Evolutionary conservation across 352 stramenopile species (phyloP), one percentile per base, ranked within the genome.

Genomic region (Pythium oligandrum): DNA sequence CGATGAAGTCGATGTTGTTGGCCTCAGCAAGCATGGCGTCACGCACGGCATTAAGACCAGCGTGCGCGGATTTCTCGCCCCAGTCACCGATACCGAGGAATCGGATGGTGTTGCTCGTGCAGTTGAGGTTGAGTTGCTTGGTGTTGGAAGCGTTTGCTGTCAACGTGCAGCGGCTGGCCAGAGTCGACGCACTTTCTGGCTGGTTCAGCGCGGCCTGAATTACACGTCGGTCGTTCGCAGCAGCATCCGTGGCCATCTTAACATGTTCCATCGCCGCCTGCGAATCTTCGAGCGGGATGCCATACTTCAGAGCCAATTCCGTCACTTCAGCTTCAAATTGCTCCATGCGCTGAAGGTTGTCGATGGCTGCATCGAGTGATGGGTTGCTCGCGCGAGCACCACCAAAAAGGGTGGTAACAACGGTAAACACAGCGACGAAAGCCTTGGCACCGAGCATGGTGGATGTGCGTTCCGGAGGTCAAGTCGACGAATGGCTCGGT

Each of bases 231-330:
- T 64, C 57, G 57, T 64, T 64, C 6, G 57, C 57, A 30, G 44
- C 44, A 12, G 40, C 44, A 35, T 52, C 49, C 4, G 44, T 62
- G 17, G 51, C 62, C 35, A 57, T 59, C 40, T 61, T 51, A 34
- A 65, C 48, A 7, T 64, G 57, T 38, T 70, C 62, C 9, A 55
- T 45, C 2, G 53, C 63, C 3, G 51, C 63, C 35, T 44, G 49
- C 12, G 63, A 60, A 12, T 47, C 63, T 7, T 65, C 59, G 7
- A 71, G 59, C 4, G 63, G 58, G 17, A 68, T 55, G 3, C 63
- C 63, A 48, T 71, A 71, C 51, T 62, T 53, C 48, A 62, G 48
- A 35, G 63, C 63, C 26, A 71, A 55, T 34, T 68, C 54, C 44
- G 59, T 56, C 33, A 68, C 63, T 2, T 55, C 54, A 33, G 48